Conservation (phyloP, 164 flowering plant genomes). For the Nymphaea colorata region DNA sequence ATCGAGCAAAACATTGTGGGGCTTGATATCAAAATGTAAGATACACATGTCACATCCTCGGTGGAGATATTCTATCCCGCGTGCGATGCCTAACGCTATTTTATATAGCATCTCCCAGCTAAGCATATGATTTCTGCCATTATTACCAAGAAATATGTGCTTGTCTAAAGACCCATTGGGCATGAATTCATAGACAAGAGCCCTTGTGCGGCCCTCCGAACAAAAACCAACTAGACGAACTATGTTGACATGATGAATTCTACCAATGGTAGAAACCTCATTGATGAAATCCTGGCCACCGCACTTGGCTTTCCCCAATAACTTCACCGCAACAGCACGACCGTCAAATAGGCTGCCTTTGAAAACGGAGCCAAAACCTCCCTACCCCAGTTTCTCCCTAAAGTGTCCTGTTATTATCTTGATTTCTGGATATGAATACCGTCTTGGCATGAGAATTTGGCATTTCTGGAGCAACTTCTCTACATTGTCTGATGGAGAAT, state of each 20-base stretch:
- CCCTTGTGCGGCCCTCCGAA: constrained; percentile 22
- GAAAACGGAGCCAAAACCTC: background rate
- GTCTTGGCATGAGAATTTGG: background rate
- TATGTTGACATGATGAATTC: constrained; percentile 28
- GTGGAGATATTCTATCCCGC: constrained; percentile 15
- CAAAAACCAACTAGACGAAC: constrained; percentile 27
- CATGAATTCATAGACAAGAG: constrained; percentile 32
- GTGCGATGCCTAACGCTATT: constrained; percentile 10
- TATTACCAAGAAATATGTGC: constrained; percentile 14
- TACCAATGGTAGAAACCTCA: constrained; percentile 4
- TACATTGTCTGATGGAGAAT: background rate
- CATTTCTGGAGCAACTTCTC: background rate
- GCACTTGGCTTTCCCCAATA: background rate
- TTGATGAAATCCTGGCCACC: background rate
- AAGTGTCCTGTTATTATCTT: background rate
- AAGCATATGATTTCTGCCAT: background rate
- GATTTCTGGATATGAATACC: background rate
- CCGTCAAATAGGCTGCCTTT: background rate
- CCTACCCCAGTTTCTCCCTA: background rate
- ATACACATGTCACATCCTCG: constrained; percentile 10
- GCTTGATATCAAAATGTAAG: constrained; percentile 18
- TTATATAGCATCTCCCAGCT: constrained; percentile 8
- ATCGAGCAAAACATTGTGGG: constrained; percentile 17
- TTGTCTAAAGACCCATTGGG: constrained; percentile 35
- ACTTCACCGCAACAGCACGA: background rate